Evolutionary conservation across 768 basidiomycete genomes (phyloP), one percentile per base, ranked within the genome.

Genomic region (Serendipita vermifera): DNA sequence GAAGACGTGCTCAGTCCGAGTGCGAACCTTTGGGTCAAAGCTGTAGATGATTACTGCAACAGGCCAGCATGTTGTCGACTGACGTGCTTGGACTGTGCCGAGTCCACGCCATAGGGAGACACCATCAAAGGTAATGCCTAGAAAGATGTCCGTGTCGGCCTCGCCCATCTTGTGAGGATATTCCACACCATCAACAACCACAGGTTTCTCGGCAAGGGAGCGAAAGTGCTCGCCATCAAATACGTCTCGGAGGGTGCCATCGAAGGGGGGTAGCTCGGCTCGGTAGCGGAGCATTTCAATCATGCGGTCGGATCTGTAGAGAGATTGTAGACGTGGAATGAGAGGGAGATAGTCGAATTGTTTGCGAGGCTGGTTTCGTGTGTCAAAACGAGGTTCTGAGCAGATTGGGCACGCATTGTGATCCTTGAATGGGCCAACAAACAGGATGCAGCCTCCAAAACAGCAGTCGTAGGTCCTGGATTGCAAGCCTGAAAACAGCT

Each of bases 41-140:
- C 77, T 77, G 62, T 69, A 71, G 57, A 74, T 73, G 57, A 70
- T 65, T 0, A 73, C 9, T 14, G 78, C 58, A 3, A 78, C 56
- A 0, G 73, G 76, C 64, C 72, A 77, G 9, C 63, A 66, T 0
- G 72, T 72, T 2, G 63, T 57, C 3, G 17, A 20, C 64, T 64
- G 0, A 66, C 62, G 1, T 64, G 59, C 33, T 69, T 69, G 59
- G 70, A 73, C 3, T 72, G 67, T 0, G 63, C 60, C 39, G 39
- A 41, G 39, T 17, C 26, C 26, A 20, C 26, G 17, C 9, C 17
- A 41, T 6, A 41, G 39, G 9, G 39, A 41, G 60, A 75, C 75
- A 0, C 77, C 71, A 63, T 79, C 75, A 0, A 68, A 67, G 2
- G 69, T 70, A 1, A 77, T 55, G 0, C 68, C 71, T 3, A 78